Percentiles rank a stretch among this genome's conserved stretches.
Conservation (phyloP, 192 early-diverging fungal genomes). For the Chytriomyces sp. region DNA sequence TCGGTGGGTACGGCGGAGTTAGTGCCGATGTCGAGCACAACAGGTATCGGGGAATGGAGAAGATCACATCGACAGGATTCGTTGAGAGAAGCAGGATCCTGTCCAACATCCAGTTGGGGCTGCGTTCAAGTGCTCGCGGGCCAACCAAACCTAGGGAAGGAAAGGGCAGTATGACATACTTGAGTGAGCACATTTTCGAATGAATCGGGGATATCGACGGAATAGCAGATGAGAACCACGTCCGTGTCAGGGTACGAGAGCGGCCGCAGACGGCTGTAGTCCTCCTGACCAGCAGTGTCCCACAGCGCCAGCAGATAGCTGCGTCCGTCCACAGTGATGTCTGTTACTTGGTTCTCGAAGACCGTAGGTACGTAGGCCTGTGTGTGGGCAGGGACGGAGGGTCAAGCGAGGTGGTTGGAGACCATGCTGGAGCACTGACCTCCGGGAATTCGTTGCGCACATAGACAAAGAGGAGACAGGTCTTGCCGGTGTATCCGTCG, state of each 20-base stretch:
- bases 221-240: slow-evolving; percentile 83
- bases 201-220: slow-evolving; percentile 47
- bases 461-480: slow-evolving; percentile 76
- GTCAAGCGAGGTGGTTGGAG: background rate
- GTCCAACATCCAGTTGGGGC: background rate
- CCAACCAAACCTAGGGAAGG: background rate
- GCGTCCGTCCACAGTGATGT: slow-evolving; percentile 48
- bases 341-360: slow-evolving; percentile 1
- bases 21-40: background rate
- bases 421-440: slow-evolving; percentile 47
- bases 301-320: slow-evolving; percentile 73
- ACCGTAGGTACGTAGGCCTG: slow-evolving; percentile 24
- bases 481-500: slow-evolving; percentile 69
- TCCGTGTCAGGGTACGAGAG: slow-evolving; percentile 81
- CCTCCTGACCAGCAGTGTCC: slow-evolving; percentile 93
- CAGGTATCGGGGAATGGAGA: too few species aligned
- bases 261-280: slow-evolving; percentile 83
- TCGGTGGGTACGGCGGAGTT: background rate
- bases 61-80: background rate
- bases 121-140: background rate
- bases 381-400: background rate
- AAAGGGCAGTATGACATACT: background rate
- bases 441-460: slow-evolving; percentile 80
- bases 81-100: background rate
- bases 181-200: slow-evolving; percentile 27